Evolutionary conservation across 768 basidiomycete species (phyloP), one percentile per base, ranked within the genome.

Genomic region (Amanita thiersii): DNA sequence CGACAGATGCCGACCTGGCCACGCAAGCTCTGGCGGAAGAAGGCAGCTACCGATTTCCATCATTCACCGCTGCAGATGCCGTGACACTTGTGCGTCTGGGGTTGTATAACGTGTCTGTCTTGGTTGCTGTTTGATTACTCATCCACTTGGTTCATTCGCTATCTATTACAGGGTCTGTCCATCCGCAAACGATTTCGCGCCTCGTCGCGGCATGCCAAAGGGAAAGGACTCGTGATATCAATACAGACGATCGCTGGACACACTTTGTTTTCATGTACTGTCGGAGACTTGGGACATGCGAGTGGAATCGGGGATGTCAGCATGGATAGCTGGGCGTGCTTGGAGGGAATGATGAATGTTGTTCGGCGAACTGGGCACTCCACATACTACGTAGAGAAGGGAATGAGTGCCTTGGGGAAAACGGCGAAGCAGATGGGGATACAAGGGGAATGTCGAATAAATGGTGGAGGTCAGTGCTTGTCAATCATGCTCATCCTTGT

Each of bases 301-400:
- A 73, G 72, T 32, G 81, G 81, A 12, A 67, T 79, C 28, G 79
- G 80, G 10, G 86, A 87, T 59, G 81, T 87, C 47, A 84, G 80
- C 50, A 56, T 87, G 52, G 86, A 90, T 54, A 84, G 82, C 49
- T 90, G 87, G 87, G 59, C 73, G 21, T 76, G 74, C 52, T 53
- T 89, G 32, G 83, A 89, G 60, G 78, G 81, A 30, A 88, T 89
- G 81, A 67, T 88, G 49, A 75, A 73, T 29, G 80, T 87, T 18
- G 86, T 87, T 34, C 75, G 71, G 50, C 70, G 85, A 46, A 89
- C 86, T 12, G 86, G 87, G 1, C 87, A 89, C 56, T 86, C 85
- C 5, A 86, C 81, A 50, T 89, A 69, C 58, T 90, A 90, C 57
- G 83, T 90, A 6, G 86, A 89, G 55, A 88, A 87, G 55, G 83